These are phyloP conservation scores for Cyberlindnera sargentensis DNA, from an alignment of 805 yeast genomes.

Conservation along the genomic window DNA sequence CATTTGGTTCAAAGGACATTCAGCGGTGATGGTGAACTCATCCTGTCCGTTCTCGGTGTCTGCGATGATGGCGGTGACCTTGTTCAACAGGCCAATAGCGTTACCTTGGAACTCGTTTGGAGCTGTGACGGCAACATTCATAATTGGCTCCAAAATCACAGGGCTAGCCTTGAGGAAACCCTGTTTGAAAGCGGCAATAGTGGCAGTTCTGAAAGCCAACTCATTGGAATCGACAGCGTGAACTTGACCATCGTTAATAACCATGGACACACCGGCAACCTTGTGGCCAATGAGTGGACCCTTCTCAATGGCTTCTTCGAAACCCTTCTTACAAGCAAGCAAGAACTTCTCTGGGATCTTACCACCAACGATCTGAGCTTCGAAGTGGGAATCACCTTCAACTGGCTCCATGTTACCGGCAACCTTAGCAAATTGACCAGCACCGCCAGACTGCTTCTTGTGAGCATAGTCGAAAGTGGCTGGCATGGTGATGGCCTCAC, in stretches of 20 bases:
- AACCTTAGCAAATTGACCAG: constrained; percentile 98
- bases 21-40: constrained; percentile 89
- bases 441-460: constrained; percentile 98
- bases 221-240: constrained; percentile 97
- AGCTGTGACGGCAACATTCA: constrained; percentile 88
- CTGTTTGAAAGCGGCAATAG: constrained; percentile 85
- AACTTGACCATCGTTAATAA: constrained; percentile 93
- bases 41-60: constrained; percentile 94
- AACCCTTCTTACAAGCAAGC: constrained; percentile 91
- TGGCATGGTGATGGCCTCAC: constrained; percentile 77
- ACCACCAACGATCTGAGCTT: constrained; percentile 92
- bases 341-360: constrained; percentile 92
- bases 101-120: constrained; percentile 95
- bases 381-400: constrained; percentile 66
- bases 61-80: constrained; percentile 82
- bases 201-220: constrained; percentile 89
- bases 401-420: constrained; percentile 71
- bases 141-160: constrained; percentile 90
- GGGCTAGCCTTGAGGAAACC: constrained; percentile 83
- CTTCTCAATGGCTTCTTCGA: constrained; percentile 88
- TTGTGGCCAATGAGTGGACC: constrained; percentile 96
- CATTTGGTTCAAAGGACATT: constrained; percentile 93
- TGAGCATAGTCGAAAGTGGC: constrained; percentile 88
- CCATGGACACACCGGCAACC: constrained; percentile 89
- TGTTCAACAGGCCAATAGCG: constrained; percentile 86